A percentile compares a stretch with the other conserved stretches of the same genome.
These are phyloP conservation scores for Sordariomycetes sp. DNA, from an alignment of 2,329 filamentous ascomycete genomes.

Conservation along the genomic window DNA sequence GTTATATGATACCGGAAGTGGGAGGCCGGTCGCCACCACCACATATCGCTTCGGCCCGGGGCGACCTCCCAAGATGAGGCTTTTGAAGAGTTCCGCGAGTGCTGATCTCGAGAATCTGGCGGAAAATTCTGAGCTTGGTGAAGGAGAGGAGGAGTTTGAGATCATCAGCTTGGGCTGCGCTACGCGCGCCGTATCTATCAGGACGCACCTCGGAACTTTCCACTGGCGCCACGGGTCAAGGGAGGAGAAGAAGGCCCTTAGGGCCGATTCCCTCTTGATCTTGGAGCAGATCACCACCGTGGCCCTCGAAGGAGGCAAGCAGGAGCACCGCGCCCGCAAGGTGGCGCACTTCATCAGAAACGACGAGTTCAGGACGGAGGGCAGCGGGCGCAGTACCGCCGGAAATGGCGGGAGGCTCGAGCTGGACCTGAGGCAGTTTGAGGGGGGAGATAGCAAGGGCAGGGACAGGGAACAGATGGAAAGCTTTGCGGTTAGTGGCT, in stretches of 20 bases:
- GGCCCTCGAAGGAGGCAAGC: slow-evolving; percentile 14
- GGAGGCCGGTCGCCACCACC: slow-evolving; percentile 35
- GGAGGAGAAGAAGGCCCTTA: slow-evolving; percentile 32
- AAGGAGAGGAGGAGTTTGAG: slow-evolving; percentile 14
- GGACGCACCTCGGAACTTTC: slow-evolving; percentile 38
- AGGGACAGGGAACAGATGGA: slow-evolving; percentile 29
- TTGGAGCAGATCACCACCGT: slow-evolving; percentile 36
- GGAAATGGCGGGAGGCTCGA: slow-evolving; percentile 42
- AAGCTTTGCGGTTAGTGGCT: slow-evolving; percentile 45
- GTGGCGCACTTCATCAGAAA: slow-evolving; percentile 36
- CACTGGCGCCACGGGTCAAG: slow-evolving; percentile 46
- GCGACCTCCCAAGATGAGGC: slow-evolving; percentile 35
- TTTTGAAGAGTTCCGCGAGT: too few species aligned
- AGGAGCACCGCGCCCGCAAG: slow-evolving; percentile 17
- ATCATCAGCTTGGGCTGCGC: slow-evolving; percentile 26
- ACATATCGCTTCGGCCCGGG: slow-evolving; percentile 49
- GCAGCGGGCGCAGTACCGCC: slow-evolving; percentile 25
- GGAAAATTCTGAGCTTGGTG: slow-evolving; percentile 2
- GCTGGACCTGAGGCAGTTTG: slow-evolving; percentile 29
- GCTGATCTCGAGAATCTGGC: too few species aligned
- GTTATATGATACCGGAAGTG: slow-evolving; percentile 31
- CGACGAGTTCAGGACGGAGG: slow-evolving; percentile 26
- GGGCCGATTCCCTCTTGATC: slow-evolving; percentile 35
- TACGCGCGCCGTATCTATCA: slow-evolving; percentile 36
- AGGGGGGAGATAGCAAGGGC: slow-evolving; percentile 16